These are phyloP conservation scores for Cutaneotrichosporon arboriforme DNA, from an alignment of 1,284 basidiomycete species.

Conservation along the genomic window DNA sequence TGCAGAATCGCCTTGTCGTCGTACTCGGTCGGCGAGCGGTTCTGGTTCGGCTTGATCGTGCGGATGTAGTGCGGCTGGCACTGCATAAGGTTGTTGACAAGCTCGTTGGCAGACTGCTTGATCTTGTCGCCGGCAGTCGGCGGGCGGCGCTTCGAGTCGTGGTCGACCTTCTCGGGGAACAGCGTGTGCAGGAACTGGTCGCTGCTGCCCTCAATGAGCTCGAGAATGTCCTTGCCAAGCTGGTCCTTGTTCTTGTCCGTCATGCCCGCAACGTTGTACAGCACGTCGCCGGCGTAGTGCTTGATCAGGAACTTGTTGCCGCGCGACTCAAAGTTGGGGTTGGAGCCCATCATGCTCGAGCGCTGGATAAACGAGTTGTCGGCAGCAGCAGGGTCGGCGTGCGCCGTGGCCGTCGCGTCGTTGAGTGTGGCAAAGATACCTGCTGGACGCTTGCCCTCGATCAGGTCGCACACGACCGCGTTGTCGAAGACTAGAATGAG, in stretches of 20 bases:
- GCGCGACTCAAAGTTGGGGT: conserved; percentile 87
- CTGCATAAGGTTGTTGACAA: conserved; percentile 94
- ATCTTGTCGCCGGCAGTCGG: conserved; percentile 98
- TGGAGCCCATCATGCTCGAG: conserved; percentile 69
- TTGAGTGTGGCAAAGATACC: conserved; percentile 98
- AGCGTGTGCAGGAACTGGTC: conserved; percentile 81
- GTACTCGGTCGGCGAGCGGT: conserved; percentile 86
- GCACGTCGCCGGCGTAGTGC: conserved; percentile 97
- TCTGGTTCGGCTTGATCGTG: conserved; percentile 99
- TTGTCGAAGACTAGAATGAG: conserved; percentile 46
- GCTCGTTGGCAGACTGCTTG: conserved; percentile 85
- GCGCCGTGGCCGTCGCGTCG: conserved; percentile 96
- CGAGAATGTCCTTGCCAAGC: conserved; percentile 87
- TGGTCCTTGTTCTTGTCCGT: conserved; percentile 99
- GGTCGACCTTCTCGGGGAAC: conserved; percentile 93
- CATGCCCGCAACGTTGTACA: conserved; percentile 97
- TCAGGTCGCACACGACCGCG: conserved; percentile 88
- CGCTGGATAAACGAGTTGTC: conserved; percentile 97
- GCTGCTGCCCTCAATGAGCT: conserved; percentile 72
- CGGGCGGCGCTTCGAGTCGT: conserved; percentile 94
- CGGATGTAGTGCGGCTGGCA: conserved; percentile 98
- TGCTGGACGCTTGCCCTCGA: conserved; percentile 91
- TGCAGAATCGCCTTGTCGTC: conserved; percentile 91
- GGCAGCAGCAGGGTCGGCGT: conserved; percentile 92
- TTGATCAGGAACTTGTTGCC: conserved; percentile 83